Evolutionary conservation across 306 rosid genomes (phyloP), one percentile per base, ranked within the genome.

Genomic region (Phaseolus lunatus): DNA sequence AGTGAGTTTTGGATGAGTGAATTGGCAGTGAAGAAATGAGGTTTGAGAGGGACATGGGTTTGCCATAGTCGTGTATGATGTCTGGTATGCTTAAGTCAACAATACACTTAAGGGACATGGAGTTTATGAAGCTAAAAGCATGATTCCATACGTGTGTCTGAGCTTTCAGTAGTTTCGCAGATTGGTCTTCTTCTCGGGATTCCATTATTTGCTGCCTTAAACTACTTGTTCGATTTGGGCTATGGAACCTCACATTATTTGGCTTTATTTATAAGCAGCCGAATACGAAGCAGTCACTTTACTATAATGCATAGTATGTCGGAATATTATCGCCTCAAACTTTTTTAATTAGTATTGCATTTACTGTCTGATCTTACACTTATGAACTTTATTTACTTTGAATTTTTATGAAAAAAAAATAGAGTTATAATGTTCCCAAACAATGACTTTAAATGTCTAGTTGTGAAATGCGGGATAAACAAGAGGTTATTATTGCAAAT

Each of bases 61-160:
- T n/a, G 8, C 67, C 83, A 71, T 79, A 26, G 8, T 62, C 71
- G 19, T 79, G 78, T 48, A 79, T 71, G 37, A 71, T 10, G 63
- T 79, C 78, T 22, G 78, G 73, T 79, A 79, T 79, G 19, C 67
- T 67, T 24, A 79, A 79, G 4, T 79, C 83, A 49, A 79, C 48
- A 0, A 20, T 35, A 13, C 78, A 62, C 50, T 79, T 79, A 50
- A 79, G 78, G 11, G 83, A 71, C 78, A 79, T 79, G 15, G 78
- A 79, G n/a, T 71, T 79, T 48, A 79, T 79, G 57, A 79, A 79
- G 47, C 14, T 62, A 5, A 79, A 35, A 3, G 39, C 37, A 37
- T 72, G 77, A 56, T 72, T 72, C 67, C 67, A 72, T 72, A 72
- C 5, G 20, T 79, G 83, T 14, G 57, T 48, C 39, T 79, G 78